Evolutionary conservation across 192 early-diverging fungal genomes (phyloP), one percentile per base, ranked within the genome.

Genomic region (Rhizoclosmatium globosum): DNA sequence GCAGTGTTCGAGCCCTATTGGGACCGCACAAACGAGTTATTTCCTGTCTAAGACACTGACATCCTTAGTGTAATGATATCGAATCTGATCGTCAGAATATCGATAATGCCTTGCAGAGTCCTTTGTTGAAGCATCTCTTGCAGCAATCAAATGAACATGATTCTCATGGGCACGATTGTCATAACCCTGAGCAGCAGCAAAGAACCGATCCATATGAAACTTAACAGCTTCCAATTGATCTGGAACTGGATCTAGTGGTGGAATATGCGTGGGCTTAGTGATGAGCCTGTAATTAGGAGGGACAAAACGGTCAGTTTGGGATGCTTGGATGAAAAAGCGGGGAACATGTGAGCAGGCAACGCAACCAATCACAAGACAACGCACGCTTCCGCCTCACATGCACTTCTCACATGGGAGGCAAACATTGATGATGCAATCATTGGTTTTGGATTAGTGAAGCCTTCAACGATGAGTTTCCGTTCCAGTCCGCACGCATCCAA

Each of bases 1-100:
- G 31, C 31, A 31, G 0, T 31, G 31, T 31, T 31, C 31, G 31
- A 31, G 31, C 31, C 31, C 31, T 31, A 31, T 31, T 31, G 31
- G 31, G 31, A 31, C 31, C 31, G 31, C 31, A 31, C 31, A 31
- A 31, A 31, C 31, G 31, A 31, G 31, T 31, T 31, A 31, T 31
- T 31, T 0, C 31, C 31, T 31, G 31, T 31, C 31, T 31, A 31
- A 31, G 31, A 59, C 13, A 11, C 21, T 19, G 57, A 77, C 81
- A 43, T 83, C 78, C 46, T 83, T 81, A 11, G 79, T 66, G 67
- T 85, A 85, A 68, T 85, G 84, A 75, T 85, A 85, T 41, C 38
- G 50, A 2, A 85, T 19, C 67, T 83, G 81, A 17, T 64, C 44
- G 0, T 68, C 56, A 31, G 7, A 15, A 47, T 85, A 85, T 39